Base-by-base conservation (phyloP, 2,329 filamentous ascomycete genomes). In the Madurella fahalii region DNA sequence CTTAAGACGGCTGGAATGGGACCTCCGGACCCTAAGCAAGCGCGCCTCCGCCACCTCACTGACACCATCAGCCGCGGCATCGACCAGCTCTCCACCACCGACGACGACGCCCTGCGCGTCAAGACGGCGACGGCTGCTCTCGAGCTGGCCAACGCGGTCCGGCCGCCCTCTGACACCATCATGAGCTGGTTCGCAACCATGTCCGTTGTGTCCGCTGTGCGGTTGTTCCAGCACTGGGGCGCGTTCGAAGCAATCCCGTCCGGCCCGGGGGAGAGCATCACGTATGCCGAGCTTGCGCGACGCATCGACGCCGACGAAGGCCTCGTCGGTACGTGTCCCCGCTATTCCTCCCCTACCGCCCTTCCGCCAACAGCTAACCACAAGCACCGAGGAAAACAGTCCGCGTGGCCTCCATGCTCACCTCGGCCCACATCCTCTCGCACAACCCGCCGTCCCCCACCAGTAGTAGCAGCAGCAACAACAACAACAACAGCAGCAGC, bases 181-280 rank as follows among this genome's bases (percentile, higher is more conserved):
- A 64, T 62, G 62, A 56, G 52, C 16, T 58, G 57, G 53, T 63
- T 61, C 45, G 52, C 56, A 42, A 57, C 56, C 39, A 61, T 61
- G 52, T 59, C 47, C n/a, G 55, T 61, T n/a, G 53, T 62, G 11
- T 64, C 63, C 1, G 59, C 57, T 43, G 62, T 59, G 17, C 54
- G 56, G 2, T 41, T 66, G 11, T 66, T 65, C 44, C 47, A 56
- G 16, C 56, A 63, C 34, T 67, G 65, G 65, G 52, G 57, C 3
- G 62, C 51, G 1, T 65, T 67, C 18, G 61, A 65, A 17, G 40
- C 48, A 8, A 61, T 67, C 15, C 64, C 64, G 0, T 9, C 57
- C 4, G 56, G 47, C 15, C 47, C 40, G 20, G 50, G 40, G 9
- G 47, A 53, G 15, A 46, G 52, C 13, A 62, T 65, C 25, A 58